Evolutionary conservation across 1,284 basidiomycete genomes (phyloP), one percentile per base, ranked within the genome.

Genomic region (Inonotus hispidus): DNA sequence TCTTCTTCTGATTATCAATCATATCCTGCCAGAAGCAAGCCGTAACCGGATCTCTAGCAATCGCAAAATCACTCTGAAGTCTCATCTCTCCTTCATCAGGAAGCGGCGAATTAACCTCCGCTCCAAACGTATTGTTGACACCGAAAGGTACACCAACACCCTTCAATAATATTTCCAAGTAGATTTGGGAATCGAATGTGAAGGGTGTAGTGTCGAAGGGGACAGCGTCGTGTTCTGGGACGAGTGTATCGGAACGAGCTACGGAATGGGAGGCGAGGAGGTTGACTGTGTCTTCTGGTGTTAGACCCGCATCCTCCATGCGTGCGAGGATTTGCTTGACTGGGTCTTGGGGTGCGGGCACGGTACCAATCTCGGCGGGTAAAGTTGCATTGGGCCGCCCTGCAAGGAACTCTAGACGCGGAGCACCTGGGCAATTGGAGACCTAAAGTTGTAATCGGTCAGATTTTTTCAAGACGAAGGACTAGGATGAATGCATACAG

Each of bases 1-100:
- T 71, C 52, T 68, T 67, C 8, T 67, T 58, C 64, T 74, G 74
- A 63, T 73, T 64, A 57, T 65, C 71, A 27, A 74, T 71, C 61
- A 75, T 70, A 2, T 72, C 69, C 67, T 79, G 76, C 76, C 76
- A 76, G 37, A 66, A 61, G 64, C 73, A 75, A 14, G 71, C 69
- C 47, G 74, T 76, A 43, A 69, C 66, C 1, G 69, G 60, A 59
- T 72, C 72, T 57, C 60, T 52, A 29, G 63, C 45, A 60, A 73
- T 68, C 52, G 67, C 68, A 38, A 67, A 64, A 68, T 69, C 66
- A 37, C 65, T 66, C 50, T 66, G 65, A 8, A 67, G 59, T 38
- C 66, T 63, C 43, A 67, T 59, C 46, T 77, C 76, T 19, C 76
- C 75, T 39, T 73, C 73, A 14, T 29, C 50, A 7, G 61, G 56